Evolutionary conservation across 371 early-diverging fungal genomes (phyloP).

Genomic region (Batrachochytrium dendrobatidis): DNA sequence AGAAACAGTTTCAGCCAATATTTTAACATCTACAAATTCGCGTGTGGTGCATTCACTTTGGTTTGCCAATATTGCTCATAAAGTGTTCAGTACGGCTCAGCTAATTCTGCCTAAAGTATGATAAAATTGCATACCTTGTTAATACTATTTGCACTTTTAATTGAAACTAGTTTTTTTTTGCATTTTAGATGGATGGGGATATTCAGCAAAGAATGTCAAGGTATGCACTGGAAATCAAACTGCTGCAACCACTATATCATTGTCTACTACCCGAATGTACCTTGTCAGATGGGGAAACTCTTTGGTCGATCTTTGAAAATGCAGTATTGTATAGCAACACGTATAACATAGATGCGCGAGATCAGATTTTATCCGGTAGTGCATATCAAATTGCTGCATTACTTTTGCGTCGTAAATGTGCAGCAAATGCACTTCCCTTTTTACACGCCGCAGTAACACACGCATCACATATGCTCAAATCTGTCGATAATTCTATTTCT

Average conservation of each 20-base stretch:
- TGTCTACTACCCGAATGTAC: not conserved
- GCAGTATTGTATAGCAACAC: not conserved
- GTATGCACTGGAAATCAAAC: not conserved
- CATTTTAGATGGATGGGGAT: slow-evolving; percentile 1
- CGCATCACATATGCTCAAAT: not conserved
- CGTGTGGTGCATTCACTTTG: too few species aligned
- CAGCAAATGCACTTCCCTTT: not conserved
- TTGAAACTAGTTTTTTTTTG: not conserved
- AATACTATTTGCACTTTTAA: not conserved
- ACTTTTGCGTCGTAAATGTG: too few species aligned
- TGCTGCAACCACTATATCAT: not conserved
- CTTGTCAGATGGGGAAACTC: too few species aligned
- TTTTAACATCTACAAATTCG: too few species aligned
- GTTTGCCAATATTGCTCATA: too few species aligned
- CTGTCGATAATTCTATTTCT: not conserved
- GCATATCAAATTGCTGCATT: not conserved
- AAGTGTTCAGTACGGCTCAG: too few species aligned
- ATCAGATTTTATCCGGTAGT: not conserved
- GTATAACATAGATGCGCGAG: not conserved
- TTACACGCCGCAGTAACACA: not conserved
- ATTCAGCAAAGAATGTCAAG: not conserved
- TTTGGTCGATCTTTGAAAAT: not conserved
- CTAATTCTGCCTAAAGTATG: too few species aligned
- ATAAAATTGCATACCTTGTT: too few species aligned
- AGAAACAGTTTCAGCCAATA: too few species aligned